Percentiles rank a stretch among this genome's conserved stretches.
Conservation (phyloP, 345 rosid species). For the Salix koriyanagi region DNA sequence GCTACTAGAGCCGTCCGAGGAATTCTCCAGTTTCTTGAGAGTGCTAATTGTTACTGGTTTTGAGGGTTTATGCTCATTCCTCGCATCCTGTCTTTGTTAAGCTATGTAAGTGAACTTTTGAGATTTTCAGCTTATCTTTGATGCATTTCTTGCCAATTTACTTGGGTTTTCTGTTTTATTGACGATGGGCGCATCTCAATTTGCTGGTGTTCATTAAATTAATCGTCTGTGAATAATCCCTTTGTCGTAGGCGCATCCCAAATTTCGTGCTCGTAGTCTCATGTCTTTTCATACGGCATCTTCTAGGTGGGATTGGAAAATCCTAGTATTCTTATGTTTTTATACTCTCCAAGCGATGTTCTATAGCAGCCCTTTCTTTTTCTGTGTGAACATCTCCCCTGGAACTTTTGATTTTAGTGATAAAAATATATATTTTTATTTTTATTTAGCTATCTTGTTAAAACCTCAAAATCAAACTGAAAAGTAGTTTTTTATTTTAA, state of each 20-base stretch:
- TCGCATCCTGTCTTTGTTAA: background rate
- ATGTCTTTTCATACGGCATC: too few species aligned
- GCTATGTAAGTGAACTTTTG: background rate
- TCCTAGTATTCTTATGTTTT: too few species aligned
- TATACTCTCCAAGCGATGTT: too few species aligned
- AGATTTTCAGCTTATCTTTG: background rate
- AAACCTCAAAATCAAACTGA: too few species aligned
- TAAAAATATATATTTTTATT: too few species aligned
- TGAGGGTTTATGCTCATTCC: slow-evolving; percentile 9
- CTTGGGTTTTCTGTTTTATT: background rate
- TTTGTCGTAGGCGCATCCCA: background rate
- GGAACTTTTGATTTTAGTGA: too few species aligned
- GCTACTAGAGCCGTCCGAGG: slow-evolving; percentile 67
- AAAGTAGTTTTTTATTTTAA: too few species aligned
- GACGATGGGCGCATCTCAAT: background rate
- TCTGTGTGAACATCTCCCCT: too few species aligned
- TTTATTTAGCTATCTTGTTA: too few species aligned
- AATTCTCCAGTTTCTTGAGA: background rate
- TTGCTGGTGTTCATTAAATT: background rate
- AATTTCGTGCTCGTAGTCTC: background rate
- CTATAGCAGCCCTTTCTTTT: too few species aligned
- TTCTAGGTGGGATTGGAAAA: too few species aligned
- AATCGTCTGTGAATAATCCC: background rate
- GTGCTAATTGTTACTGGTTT: background rate
- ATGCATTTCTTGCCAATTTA: background rate